A percentile compares a stretch with the other conserved stretches of the same genome.
phyloP scores from a whole-genome alignment of 73 alveolate species.

The Paramecium octaurelia region DNA sequence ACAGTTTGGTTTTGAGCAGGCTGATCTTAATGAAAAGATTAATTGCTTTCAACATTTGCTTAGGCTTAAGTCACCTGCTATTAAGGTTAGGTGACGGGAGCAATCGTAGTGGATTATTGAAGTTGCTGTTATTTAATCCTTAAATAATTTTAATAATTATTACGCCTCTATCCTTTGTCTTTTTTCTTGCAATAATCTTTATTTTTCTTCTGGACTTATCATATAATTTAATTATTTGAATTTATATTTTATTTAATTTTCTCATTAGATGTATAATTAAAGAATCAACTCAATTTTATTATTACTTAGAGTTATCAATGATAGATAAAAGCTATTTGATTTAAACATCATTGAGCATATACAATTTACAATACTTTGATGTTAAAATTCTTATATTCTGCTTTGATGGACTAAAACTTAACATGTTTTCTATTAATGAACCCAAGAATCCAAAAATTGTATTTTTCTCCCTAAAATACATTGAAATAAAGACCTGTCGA shows the following conservation, averaged over 20 bases:
- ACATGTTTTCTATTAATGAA: conserved; percentile 9
- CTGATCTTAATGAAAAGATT: background rate
- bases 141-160: background rate
- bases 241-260: background rate
- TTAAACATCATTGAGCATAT: background rate
- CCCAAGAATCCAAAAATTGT: conserved; percentile 35
- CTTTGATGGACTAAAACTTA: background rate
- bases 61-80: background rate
- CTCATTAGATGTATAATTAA: background rate
- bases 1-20: background rate
- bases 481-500: background rate
- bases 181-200: background rate
- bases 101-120: background rate
- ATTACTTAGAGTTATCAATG: background rate
- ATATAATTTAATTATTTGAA: background rate
- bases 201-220: background rate
- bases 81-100: background rate
- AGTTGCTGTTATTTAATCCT: background rate
- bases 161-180: background rate
- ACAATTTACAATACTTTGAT: background rate
- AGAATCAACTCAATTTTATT: background rate
- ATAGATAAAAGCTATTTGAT: background rate
- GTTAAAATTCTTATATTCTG: background rate
- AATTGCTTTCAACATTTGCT: background rate
- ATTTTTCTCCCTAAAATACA: background rate